Base-by-base conservation (phyloP, 768 basidiomycete genomes). In the Serendipita vermifera region DNA sequence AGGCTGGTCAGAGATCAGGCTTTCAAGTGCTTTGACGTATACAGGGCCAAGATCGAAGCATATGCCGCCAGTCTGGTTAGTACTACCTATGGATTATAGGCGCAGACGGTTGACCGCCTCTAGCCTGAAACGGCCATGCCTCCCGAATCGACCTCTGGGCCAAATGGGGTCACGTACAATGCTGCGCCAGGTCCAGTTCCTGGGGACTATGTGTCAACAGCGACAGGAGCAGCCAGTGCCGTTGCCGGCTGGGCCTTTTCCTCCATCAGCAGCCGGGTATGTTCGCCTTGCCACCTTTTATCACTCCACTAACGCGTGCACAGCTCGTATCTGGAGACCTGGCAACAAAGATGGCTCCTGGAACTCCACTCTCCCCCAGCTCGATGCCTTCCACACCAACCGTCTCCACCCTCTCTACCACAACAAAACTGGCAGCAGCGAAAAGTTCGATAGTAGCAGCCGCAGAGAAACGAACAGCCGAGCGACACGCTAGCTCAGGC, bases 231-330 rank as follows among this genome's bases (percentile, higher is more conserved):
- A 2, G 94, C 93, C 15, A 85, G 87, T 5, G 86, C 83, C 15
- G 71, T 99, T 2, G 93, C 94, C 13, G 90, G 92, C 4, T 98
- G 94, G 94, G 94, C 94, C 1, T 89, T 97, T 38, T 86, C 90
- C 3, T 91, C 87, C 0, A 64, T 97, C 0, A 82, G 86, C 26
- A 92, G 82, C 70, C 87, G 85, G 75, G 87, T 86, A 55, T 31
- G 70, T 55, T 43, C 11, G 41, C 1, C 41, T 14, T 1, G 26
- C 22, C 55, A 14, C 27, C 6, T 14, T 20, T n/a, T n/a, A n/a
- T n/a, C n/a, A n/a, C n/a, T n/a, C n/a, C n/a, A n/a, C n/a, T n/a
- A n/a, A n/a, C n/a, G n/a, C n/a, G n/a, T n/a, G n/a, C n/a, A n/a
- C n/a, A 2, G 29, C 22, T 55, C 6, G 35, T 26, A 38, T 46